Evolutionary conservation across 2,329 filamentous ascomycete genomes (phyloP).

Genomic region (Ramularia collo-cygni): DNA sequence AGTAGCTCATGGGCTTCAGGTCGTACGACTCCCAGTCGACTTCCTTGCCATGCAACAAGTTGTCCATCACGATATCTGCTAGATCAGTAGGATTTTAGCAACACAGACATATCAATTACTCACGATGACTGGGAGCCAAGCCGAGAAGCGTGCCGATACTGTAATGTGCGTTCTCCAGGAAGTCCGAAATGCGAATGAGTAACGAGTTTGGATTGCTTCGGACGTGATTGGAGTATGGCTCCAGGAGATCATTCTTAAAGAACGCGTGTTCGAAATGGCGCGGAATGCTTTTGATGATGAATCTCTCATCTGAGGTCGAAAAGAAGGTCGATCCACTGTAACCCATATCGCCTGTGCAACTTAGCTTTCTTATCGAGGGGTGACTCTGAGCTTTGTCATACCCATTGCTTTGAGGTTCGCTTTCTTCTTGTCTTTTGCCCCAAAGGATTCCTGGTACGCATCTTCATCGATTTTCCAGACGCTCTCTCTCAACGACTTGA

Average conservation of each 20-base stretch:
- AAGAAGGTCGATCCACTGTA: conserved; percentile 74
- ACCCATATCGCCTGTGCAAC: conserved; percentile 50
- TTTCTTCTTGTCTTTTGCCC: conserved; percentile 33
- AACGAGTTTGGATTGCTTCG: conserved; percentile 52
- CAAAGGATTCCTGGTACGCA: conserved; percentile 50
- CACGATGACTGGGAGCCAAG: conserved; percentile 58
- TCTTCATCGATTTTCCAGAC: conserved; percentile 50
- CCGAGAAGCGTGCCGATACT: conserved; percentile 56
- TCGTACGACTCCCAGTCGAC: conserved; percentile 65
- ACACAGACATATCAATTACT: too few relatives aligned
- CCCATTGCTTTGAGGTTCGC: conserved; percentile 51
- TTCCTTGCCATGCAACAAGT: conserved; percentile 57
- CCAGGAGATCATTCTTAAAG: conserved; percentile 60
- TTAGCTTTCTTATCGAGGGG: background rate
- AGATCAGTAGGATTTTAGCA: too few relatives aligned
- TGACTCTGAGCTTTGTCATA: conserved; percentile 1
- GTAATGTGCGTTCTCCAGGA: conserved; percentile 50
- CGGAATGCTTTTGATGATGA: conserved; percentile 65
- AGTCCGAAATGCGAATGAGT: conserved; percentile 65
- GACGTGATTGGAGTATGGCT: conserved; percentile 61
- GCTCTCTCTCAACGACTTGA: conserved; percentile 44
- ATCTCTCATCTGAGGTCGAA: conserved; percentile 58
- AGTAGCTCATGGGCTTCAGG: conserved; percentile 67
- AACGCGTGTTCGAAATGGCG: conserved; percentile 64
- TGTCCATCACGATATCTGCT: conserved; percentile 41